phyloP scores from a whole-genome alignment of 1,284 basidiomycete genomes.

The Puccinia brachypodii region DNA sequence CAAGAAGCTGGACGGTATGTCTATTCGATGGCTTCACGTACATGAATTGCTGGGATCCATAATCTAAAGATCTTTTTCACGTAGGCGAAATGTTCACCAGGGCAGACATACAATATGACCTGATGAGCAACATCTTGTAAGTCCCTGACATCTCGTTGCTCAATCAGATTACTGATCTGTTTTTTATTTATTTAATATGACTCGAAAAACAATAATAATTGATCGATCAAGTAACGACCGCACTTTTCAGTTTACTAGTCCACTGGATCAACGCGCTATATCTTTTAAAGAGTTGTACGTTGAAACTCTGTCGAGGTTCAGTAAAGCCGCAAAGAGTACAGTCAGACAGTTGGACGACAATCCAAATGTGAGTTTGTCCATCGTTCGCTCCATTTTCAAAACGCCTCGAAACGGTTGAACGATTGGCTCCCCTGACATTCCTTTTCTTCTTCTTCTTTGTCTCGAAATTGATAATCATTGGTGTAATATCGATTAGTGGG shows the following conservation, averaged over 20 bases:
- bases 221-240: constrained; percentile 34
- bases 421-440: background rate
- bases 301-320: constrained; percentile 48
- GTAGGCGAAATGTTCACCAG: constrained; percentile 48
- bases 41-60: too few relatives aligned
- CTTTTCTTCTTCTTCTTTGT: background rate
- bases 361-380: constrained; percentile 26
- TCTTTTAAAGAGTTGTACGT: constrained; percentile 48
- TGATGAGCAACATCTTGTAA: constrained; percentile 49
- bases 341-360: constrained; percentile 48
- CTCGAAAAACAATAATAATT: background rate
- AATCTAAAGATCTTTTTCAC: background rate
- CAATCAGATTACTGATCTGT: background rate
- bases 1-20: constrained; percentile 46
- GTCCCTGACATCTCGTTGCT: background rate
- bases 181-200: background rate
- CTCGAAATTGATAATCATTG: background rate
- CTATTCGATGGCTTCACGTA: constrained; percentile 3
- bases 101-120: constrained; percentile 48
- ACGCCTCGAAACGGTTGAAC: background rate
- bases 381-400: background rate
- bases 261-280: constrained; percentile 47
- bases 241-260: constrained; percentile 49
- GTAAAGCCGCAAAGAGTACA: constrained; percentile 48
- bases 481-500: background rate